phyloP scores from a whole-genome alignment of 2,329 filamentous ascomycete species.

The Pseudogymnoascus sp. region DNA sequence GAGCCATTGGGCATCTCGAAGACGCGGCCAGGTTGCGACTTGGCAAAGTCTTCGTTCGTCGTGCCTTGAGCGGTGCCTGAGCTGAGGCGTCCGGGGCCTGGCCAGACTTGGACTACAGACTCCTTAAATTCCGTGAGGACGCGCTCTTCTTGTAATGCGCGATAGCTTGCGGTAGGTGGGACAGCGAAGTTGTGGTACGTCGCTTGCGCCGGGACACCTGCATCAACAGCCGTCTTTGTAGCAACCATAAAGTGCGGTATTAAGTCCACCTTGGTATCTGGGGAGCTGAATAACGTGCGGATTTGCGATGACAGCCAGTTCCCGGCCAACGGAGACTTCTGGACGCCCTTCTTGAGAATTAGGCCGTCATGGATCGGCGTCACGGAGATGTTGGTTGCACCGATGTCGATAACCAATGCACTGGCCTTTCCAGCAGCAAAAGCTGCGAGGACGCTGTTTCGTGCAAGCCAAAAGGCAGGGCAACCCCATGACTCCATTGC shows the following conservation, averaged over 20 bases:
- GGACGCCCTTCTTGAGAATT: constrained; percentile 82
- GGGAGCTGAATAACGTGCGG: constrained; percentile 66
- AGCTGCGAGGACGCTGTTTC: constrained; percentile 80
- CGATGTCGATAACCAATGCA: constrained; percentile 85
- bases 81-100: constrained; percentile 62
- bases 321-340: constrained; percentile 77
- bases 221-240: constrained; percentile 82
- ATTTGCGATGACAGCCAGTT: constrained; percentile 87
- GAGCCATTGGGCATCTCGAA: constrained; percentile 97
- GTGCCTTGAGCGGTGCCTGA: constrained; percentile 41
- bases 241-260: constrained; percentile 82
- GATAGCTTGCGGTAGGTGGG: constrained; percentile 62
- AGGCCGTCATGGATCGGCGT: constrained; percentile 92
- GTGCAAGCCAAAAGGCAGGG: constrained; percentile 88
- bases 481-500: constrained; percentile 96
- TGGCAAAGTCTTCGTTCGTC: constrained; percentile 68
- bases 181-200: constrained; percentile 62
- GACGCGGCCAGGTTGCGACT: constrained; percentile 67
- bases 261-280: constrained; percentile 62
- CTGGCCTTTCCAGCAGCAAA: constrained; percentile 92
- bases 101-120: constrained; percentile 90
- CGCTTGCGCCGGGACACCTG: constrained; percentile 69
- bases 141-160: constrained; percentile 80
- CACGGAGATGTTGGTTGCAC: constrained; percentile 79
- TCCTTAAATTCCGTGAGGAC: constrained; percentile 96